Evolutionary conservation across 2,329 filamentous ascomycete species (phyloP).

Genomic region (Didymellaceae sp.): DNA sequence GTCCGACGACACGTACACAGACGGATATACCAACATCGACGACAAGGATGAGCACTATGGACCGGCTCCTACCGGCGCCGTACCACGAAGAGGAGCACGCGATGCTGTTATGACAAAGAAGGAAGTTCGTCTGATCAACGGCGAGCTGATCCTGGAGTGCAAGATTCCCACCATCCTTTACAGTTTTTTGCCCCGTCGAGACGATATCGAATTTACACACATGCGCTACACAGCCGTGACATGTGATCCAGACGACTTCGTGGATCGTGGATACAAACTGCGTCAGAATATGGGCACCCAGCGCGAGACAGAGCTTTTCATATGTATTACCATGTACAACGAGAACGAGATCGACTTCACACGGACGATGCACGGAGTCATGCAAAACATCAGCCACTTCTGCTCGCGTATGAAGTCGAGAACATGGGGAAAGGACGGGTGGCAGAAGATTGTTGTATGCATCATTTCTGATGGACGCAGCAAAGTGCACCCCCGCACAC

Average conservation of each 20-base stretch:
- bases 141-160: constrained; percentile 95
- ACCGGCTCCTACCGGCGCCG: constrained; percentile 83
- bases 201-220: constrained; percentile 96
- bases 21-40: constrained; percentile 50
- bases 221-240: constrained; percentile 99
- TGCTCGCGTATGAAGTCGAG: constrained; percentile 90
- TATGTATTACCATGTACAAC: constrained; percentile 99
- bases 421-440: constrained; percentile 95
- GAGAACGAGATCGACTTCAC: constrained; percentile 97
- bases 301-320: constrained; percentile 93
- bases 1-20: constrained; percentile 66
- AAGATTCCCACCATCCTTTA: constrained; percentile 99
- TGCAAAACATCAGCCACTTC: constrained; percentile 98
- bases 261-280: constrained; percentile 85
- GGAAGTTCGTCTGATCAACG: constrained; percentile 95
- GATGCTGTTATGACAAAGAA: constrained; percentile 89
- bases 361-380: constrained; percentile 96
- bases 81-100: constrained; percentile 85
- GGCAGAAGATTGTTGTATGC: constrained; percentile 99
- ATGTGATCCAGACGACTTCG: constrained; percentile 94
- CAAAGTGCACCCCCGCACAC: constrained; percentile 89
- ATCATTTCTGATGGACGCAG: constrained; percentile 94
- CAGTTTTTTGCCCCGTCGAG: constrained; percentile 90
- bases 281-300: constrained; percentile 88
- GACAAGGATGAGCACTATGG: constrained; percentile 82